Percentiles rank a stretch among this genome's conserved stretches.
These are phyloP conservation scores for Panicum hallii DNA, from an alignment of 202 grass and related monocot genomes.

Conservation along the genomic window DNA sequence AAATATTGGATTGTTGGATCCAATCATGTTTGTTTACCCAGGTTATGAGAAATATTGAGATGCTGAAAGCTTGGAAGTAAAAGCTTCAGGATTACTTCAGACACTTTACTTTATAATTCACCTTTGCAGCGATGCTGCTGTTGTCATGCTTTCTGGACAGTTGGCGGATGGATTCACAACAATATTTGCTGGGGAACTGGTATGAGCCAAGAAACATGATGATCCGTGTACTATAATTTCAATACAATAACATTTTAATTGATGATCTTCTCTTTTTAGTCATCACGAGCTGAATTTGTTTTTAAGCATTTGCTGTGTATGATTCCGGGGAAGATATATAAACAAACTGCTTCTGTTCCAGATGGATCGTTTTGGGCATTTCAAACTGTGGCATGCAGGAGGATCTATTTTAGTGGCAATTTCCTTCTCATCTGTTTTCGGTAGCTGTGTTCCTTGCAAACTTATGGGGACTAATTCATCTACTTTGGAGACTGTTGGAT, in stretches of 20 bases:
- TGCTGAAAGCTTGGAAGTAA: constrained; percentile 31
- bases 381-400: constrained; percentile 99
- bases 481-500: constrained; percentile 86
- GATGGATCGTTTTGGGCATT: constrained; percentile 98
- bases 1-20: constrained; percentile 23
- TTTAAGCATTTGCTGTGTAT: constrained; percentile 26
- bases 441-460: constrained; percentile 86
- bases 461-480: constrained; percentile 66
- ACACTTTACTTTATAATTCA: constrained; percentile 46
- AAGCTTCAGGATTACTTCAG: constrained; percentile 16
- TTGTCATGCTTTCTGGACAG: constrained; percentile 98
- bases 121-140: constrained; percentile 78
- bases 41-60: constrained; percentile 20
- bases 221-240: constrained; percentile 1
- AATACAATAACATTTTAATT: constrained; percentile 8
- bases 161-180: constrained; percentile 92
- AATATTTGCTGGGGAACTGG: constrained; percentile 94
- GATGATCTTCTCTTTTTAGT: constrained; percentile 7
- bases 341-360: constrained; percentile 50
- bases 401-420: constrained; percentile 92
- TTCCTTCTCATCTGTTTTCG: constrained; percentile 99
- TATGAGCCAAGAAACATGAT: constrained; percentile 45
- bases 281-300: not conserved
- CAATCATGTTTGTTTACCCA: not conserved
- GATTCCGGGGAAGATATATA: constrained; percentile 1